These are phyloP conservation scores for Pythium myriotylum DNA, from an alignment of 352 stramenopile species.

Conservation along the genomic window DNA sequence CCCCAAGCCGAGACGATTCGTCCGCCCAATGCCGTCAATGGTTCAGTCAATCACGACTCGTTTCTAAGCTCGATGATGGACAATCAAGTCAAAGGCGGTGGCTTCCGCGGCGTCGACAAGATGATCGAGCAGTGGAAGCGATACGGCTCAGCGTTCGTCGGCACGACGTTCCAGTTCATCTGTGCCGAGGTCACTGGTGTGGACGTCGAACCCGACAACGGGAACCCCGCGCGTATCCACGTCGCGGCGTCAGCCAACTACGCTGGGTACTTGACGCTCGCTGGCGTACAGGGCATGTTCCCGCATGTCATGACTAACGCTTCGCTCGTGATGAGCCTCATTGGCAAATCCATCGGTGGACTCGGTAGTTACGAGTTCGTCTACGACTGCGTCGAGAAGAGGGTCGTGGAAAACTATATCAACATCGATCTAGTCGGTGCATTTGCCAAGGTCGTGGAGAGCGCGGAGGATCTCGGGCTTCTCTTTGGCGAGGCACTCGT, in stretches of 20 bases:
- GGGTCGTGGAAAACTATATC: constrained; percentile 13
- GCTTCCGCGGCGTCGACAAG: constrained; percentile 15
- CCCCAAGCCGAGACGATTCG: background rate
- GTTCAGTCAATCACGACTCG: constrained; percentile 6
- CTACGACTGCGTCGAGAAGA: constrained; percentile 16
- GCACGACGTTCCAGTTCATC: constrained; percentile 18
- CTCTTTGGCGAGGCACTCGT: constrained; percentile 19
- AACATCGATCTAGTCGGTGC: constrained; percentile 20
- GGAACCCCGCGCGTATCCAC: constrained; percentile 2
- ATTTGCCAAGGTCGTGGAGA: constrained; percentile 16
- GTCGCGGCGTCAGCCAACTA: constrained; percentile 19
- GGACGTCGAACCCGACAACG: constrained; percentile 16
- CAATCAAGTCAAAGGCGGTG: constrained; percentile 13
- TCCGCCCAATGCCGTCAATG: background rate
- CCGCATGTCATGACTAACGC: constrained; percentile 17
- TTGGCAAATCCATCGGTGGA: constrained; percentile 17
- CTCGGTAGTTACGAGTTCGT: constrained; percentile 21
- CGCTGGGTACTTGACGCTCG: constrained; percentile 17
- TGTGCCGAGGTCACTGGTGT: constrained; percentile 12
- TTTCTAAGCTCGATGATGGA: constrained; percentile 20
- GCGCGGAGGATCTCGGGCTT: constrained; percentile 12
- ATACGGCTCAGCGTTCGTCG: constrained; percentile 16
- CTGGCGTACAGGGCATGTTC: constrained; percentile 22
- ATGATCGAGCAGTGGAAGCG: constrained; percentile 31
- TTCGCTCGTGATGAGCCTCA: constrained; percentile 15